Evolutionary conservation across 2,329 filamentous ascomycete species (phyloP), one percentile per base, ranked within the genome.

Genomic region (Fonsecaea erecta): DNA sequence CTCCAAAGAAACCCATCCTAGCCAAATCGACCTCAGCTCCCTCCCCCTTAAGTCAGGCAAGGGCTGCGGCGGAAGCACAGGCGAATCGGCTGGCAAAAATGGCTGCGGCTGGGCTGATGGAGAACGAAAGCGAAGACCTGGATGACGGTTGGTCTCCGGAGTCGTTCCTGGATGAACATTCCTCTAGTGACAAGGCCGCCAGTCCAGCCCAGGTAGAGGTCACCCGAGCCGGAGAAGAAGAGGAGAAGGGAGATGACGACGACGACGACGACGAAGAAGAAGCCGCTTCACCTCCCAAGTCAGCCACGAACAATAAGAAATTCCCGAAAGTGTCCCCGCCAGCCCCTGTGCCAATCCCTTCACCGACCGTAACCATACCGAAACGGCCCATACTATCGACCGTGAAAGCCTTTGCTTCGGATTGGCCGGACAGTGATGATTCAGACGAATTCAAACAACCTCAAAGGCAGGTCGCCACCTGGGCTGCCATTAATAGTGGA

Each of bases 41-140:
- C 40, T 35, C 57, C 18, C 53, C 32, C 24, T 14, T 24, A 28
- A 30, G 11, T n/a, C 18, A 37, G 14, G 46, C 51, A n/a, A 48
- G 40, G 62, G 56, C 62, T 32, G 35, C 71, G 16, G 68, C 67
- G 6, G 66, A 71, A 46, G 73, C 71, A 0, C 70, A 74, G 52
- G 74, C 74, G 30, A 77, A 77, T 61, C 65, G 73, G 53, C 68
- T 67, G 60, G 75, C 76, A 5, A 77, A 77, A 63, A 65, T 76
- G 61, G 73, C 74, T 52, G 73, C 74, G 16, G 68, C 75, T 62
- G 70, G 72, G 52, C 75, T 73, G 71, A 71, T 73, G 30, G 69
- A 72, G 18, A 72, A 71, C 32, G 69, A 73, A 24, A 65, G 64
- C 26, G 68, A 73, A 37, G 68, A 68, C 52, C 60, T 73, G 24